Conservation (phyloP, 169 alveolate species). For the Cyclospora cayetanensis region DNA sequence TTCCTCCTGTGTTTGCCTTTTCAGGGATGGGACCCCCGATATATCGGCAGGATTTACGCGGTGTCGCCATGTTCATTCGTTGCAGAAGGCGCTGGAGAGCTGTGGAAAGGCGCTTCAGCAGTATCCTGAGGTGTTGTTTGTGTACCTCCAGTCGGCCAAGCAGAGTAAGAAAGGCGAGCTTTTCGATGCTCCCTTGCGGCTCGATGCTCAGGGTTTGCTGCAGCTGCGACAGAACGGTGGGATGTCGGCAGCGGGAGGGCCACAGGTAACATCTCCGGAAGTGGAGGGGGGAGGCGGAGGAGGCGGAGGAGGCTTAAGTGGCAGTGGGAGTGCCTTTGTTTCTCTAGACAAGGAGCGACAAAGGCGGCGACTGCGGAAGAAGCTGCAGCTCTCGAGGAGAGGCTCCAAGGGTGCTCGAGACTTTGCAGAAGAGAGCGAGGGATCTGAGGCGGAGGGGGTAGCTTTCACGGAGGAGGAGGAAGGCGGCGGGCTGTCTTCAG, state of each 20-base stretch:
- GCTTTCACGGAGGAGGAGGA: slow-evolving; percentile 39
- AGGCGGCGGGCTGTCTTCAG: neutral
- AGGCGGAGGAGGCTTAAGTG: neutral
- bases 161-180: slow-evolving; percentile 91
- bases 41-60: slow-evolving; percentile 73
- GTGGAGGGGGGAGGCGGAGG: neutral
- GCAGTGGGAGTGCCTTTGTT: neutral
- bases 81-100: slow-evolving; percentile 86
- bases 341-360: slow-evolving; percentile 4
- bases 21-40: slow-evolving; percentile 73
- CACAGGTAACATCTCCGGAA: neutral
- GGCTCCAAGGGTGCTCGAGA: neutral
- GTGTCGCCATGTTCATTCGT: slow-evolving; percentile 75
- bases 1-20: neutral
- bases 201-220: slow-evolving; percentile 84
- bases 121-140: slow-evolving; percentile 88
- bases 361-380: slow-evolving; percentile 43
- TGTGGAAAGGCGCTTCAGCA: slow-evolving; percentile 82
- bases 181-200: slow-evolving; percentile 89
- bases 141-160: slow-evolving; percentile 86
- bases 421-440: neutral
- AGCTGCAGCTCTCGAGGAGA: slow-evolving; percentile 36
- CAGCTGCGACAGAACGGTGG: slow-evolving; percentile 10
- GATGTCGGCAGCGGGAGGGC: neutral
- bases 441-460: neutral